Evolutionary conservation across 2,329 filamentous ascomycete species (phyloP), one percentile per base, ranked within the genome.

Genomic region (Talaromyces marneffei): DNA sequence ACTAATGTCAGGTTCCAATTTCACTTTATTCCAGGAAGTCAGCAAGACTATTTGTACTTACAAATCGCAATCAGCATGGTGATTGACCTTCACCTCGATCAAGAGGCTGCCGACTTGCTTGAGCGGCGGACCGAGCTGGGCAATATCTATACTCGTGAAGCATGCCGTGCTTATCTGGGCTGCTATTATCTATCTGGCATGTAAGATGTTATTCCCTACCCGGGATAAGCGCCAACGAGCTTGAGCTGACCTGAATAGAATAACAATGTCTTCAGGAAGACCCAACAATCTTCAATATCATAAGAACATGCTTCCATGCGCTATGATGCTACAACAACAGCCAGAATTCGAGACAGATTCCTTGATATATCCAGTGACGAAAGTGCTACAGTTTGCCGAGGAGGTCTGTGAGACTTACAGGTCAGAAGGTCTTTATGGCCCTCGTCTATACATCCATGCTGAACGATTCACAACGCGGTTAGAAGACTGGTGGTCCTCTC

Each of bases 281-380:
- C 62, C 66, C 37, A 65, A 59, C 44, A 59, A 59, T 37, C 54
- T 62, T 8, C 60, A 56, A n/a, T 63, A 65, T 25, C 62, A 62
- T 23, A 44, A 64, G 20, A 48, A 59, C 33, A 61, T 59, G 62
- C 65, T 64, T 66, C 63, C 50, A 65, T 69, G 62, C 57, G 66
- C 66, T 35, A 65, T 61, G 63, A 63, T 60, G 33, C 64, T 63
- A 61, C 64, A 57, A 61, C 33, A 65, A 18, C 31, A 62, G 29
- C 64, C 59, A 59, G 67, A 67, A 63, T 66, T 66, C 3, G 63
- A 67, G 29, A 67, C 64, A 12, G 68, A 69, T 55, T 16, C 58
- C 4, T 46, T 70, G n/a, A 65, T 70, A 40, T 63, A 64, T 46
- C 67, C 65, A 16, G 25, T 69, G 18, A 61, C 65, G 7, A 65